Base-by-base conservation (phyloP, 2,329 filamentous ascomycete species). In the Mycosphaerella sp. region DNA sequence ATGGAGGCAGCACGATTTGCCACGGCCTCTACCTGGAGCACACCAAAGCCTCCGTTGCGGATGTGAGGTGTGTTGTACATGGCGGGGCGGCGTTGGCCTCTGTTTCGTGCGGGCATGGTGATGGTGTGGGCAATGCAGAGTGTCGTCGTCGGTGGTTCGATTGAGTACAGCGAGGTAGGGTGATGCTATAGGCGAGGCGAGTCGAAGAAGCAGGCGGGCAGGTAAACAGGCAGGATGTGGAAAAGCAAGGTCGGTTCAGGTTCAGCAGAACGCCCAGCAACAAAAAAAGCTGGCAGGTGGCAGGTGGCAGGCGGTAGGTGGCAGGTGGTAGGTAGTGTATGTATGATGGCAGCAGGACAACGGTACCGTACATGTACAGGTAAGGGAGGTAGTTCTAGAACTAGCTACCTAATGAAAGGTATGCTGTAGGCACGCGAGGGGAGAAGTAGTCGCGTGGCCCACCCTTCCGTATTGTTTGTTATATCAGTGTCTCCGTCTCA, bases 61-160 rank as follows among this genome's bases (percentile, higher is more conserved):
- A 69, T 68, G 26, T 61, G 58, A 5, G 67, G 67, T 1, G 67
- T 69, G 61, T 68, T 68, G 61, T 67, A 69, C 64, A 69, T 67
- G 5, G 65, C 66, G 39, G 65, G 57, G 41, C 64, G 60, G 41
- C 62, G 59, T 42, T 47, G 45, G 40, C 39, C 45, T 44, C 55
- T 58, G 45, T 56, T 53, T 48, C 64, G 55, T 17, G 61, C 50
- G 21, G 64, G 61, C 64, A 66, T 64, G 29, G 34, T 56, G 52
- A 49, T 1, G 48, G 53, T 48, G 53, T 48, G 41, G 3, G 53
- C 41, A 6, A 31, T 32, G 38, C 26, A 21, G 48, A 32, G 41
- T 40, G 26, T 31, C 1, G 26, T 39, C 11, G n/a, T 31, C 2
- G 26, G 48, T 17, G n/a, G 48, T 40, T 51, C 41, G 34, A 21